Evolutionary conservation across 148 eudicot genomes (phyloP), one percentile per base, ranked within the genome.

Genomic region (Rhododendron molle): DNA sequence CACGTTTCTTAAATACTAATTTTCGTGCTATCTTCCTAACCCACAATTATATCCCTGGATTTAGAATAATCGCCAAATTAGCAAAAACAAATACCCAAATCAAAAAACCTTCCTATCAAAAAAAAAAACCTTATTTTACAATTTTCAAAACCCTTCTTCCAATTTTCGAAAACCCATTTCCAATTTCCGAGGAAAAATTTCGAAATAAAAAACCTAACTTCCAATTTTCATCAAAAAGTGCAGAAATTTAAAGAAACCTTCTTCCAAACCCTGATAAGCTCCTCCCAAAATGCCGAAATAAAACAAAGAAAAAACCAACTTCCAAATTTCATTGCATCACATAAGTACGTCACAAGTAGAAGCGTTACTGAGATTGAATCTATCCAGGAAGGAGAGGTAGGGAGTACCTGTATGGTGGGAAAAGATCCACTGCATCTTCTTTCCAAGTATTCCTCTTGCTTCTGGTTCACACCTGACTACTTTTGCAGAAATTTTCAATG

Each of bases 361-460:
- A 28, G 0, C 15, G 36, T 34, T 71, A 3, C 4, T 38, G 16
- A 46, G 62, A 81, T 69, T 60, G 84, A 32, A 32, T 32, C 34
- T 32, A 86, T 81, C 50, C 67, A 81, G 81, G 2, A 47, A 52
- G 43, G 43, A 54, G 38, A 38, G 2, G 7, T 0, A 8, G 18
- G 18, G 32, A 73, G 11, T 58, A 86, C 88, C 88, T 76, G 46
- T 21, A 32, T 16, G n/a, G 52, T 56, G 65, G 20, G 76, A 12
- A 60, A 40, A 82, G 81, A 82, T 60, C 82, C 88, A 7, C 62
- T 12, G 79, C 40, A 46, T 23, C 87, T 30, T 79, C 4, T 46
- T 21, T 78, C 79, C 65, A 47, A 0, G 73, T 34, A 74, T 28
- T 50, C 7, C 16, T 12, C 52, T 4, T 60, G 67, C 26, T 21